These are phyloP conservation scores for Lodderomyces margitis DNA, from an alignment of 1,139 yeast species.

Conservation along the genomic window DNA sequence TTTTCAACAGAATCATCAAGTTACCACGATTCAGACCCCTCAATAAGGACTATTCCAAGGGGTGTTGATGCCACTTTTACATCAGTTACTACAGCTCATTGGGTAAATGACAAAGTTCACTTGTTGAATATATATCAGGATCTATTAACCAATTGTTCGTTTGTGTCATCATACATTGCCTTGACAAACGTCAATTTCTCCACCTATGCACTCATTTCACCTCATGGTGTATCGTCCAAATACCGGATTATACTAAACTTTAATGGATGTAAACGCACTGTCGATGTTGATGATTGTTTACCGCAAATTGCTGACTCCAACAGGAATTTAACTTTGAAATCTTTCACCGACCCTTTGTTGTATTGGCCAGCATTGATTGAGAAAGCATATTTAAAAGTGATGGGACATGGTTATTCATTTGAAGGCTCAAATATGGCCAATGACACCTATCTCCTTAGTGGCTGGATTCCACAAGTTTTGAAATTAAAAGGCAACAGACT, in stretches of 20 bases:
- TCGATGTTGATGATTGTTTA: slow-evolving; percentile 49
- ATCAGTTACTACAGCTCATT: slow-evolving; percentile 16
- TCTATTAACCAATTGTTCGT: slow-evolving; percentile 68
- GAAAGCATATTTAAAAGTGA: slow-evolving; percentile 66
- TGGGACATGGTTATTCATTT: slow-evolving; percentile 61
- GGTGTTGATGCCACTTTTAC: slow-evolving; percentile 12
- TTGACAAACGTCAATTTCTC: slow-evolving; percentile 15
- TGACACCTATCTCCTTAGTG: slow-evolving; percentile 66
- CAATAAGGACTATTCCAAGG: neutral
- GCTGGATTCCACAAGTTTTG: slow-evolving; percentile 73
- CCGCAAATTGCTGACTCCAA: slow-evolving; percentile 22
- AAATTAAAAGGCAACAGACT: slow-evolving; percentile 29
- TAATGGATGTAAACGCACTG: slow-evolving; percentile 59
- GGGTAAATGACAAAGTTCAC: slow-evolving; percentile 19
- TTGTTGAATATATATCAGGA: slow-evolving; percentile 48
- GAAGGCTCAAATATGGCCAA: slow-evolving; percentile 76
- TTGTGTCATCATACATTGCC: slow-evolving; percentile 64
- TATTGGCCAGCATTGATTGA: slow-evolving; percentile 76
- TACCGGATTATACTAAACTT: slow-evolving; percentile 41
- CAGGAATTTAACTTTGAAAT: slow-evolving; percentile 34
- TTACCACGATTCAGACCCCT: slow-evolving; percentile 1
- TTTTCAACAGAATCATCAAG: slow-evolving; percentile 4
- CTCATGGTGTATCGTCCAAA: slow-evolving; percentile 25
- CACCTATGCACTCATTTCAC: slow-evolving; percentile 22
- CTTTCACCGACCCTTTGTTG: slow-evolving; percentile 36